Conservation (phyloP, 257 asterid genomes). For the Solanum bulbocastanum region DNA sequence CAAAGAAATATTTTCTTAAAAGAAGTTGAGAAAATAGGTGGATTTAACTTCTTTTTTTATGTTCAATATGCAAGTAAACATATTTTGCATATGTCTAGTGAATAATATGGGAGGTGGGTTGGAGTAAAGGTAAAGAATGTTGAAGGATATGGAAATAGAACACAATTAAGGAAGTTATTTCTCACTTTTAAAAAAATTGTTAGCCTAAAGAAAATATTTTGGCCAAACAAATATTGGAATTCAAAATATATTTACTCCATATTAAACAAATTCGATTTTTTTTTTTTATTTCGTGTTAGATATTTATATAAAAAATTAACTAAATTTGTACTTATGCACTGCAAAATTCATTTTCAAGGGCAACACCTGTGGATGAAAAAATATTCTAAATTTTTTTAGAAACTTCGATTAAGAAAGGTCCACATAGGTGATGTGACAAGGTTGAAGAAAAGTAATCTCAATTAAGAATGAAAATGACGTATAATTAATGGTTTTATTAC, state of each 20-base stretch:
- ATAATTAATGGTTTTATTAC: background rate
- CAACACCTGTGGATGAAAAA: background rate
- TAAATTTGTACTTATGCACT: background rate
- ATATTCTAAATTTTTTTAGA: background rate
- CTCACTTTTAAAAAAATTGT: no score
- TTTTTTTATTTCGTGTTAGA: fast-evolving
- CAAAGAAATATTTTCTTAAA: no score
- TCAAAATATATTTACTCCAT: background rate
- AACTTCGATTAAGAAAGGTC: background rate
- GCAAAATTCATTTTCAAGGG: background rate
- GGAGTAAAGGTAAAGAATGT: background rate
- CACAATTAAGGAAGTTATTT: no score
- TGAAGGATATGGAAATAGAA: no score
- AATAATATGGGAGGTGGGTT: background rate
- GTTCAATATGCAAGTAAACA: background rate
- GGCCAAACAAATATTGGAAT: background rate
- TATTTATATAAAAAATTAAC: background rate
- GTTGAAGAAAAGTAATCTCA: background rate
- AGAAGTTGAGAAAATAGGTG: no score
- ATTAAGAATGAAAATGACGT: background rate
- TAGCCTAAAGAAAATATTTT: background rate
- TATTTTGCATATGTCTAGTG: no score
- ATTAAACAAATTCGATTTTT: fast-evolving
- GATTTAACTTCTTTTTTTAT: no score
- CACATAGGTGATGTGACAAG: background rate